Evolutionary conservation across 805 yeast species (phyloP).

Genomic region (Starmerella riodocensis): DNA sequence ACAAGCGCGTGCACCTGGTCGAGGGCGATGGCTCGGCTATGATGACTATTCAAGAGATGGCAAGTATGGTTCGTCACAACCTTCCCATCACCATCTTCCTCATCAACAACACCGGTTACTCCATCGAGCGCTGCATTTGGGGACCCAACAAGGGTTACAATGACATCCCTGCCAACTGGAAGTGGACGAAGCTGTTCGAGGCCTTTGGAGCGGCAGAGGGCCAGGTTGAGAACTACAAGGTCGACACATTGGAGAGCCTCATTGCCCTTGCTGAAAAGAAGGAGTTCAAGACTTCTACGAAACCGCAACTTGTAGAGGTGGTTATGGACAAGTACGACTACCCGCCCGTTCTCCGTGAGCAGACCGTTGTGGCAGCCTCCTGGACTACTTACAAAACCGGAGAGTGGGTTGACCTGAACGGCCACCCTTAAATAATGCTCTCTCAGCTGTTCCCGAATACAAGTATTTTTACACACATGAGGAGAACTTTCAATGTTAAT

Average conservation of each 20-base stretch:
- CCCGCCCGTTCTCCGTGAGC: slow-evolving; percentile 42
- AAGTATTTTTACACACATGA: too few species aligned
- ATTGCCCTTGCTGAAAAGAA: slow-evolving; percentile 29
- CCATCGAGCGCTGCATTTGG: slow-evolving; percentile 74
- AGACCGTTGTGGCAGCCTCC: slow-evolving; percentile 14
- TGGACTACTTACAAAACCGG: slow-evolving; percentile 16
- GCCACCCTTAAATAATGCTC: slow-evolving; percentile 10
- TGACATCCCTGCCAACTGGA: slow-evolving; percentile 71
- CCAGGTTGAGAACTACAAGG: slow-evolving; percentile 25
- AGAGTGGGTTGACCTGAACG: slow-evolving; percentile 13
- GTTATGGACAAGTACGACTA: slow-evolving; percentile 46
- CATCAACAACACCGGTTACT: slow-evolving; percentile 76
- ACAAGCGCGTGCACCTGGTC: slow-evolving; percentile 50
- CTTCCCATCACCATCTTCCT: slow-evolving; percentile 58
- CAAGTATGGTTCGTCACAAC: slow-evolving; percentile 46
- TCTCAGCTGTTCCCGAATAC: too few species aligned
- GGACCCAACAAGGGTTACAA: slow-evolving; percentile 69
- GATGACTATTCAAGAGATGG: slow-evolving; percentile 80
- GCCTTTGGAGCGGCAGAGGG: slow-evolving; percentile 35
- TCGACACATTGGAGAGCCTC: slow-evolving; percentile 33
- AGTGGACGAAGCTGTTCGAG: slow-evolving; percentile 57
- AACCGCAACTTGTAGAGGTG: slow-evolving; percentile 46
- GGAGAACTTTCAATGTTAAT: too few species aligned
- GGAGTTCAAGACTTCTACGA: slow-evolving; percentile 26
- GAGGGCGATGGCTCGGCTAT: slow-evolving; percentile 94